Percentiles rank a stretch among this genome's conserved stretches.
Conservation (phyloP, 1,284 basidiomycete genomes). For the Ganoderma sinense region DNA sequence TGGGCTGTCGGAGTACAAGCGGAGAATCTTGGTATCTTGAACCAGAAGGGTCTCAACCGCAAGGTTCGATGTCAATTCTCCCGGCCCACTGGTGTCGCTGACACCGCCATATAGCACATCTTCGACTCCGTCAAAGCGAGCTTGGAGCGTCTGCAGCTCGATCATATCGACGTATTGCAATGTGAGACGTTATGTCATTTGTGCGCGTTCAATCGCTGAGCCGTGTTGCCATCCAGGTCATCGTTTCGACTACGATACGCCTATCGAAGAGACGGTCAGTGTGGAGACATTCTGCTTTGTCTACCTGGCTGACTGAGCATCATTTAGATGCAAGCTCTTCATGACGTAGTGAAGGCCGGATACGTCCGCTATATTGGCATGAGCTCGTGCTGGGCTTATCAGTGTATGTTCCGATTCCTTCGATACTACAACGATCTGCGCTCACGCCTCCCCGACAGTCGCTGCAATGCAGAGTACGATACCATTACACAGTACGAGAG, state of each 20-base stretch:
- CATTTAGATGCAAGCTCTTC: constrained; percentile 42
- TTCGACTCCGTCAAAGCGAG: constrained; percentile 53
- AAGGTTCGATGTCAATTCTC: constrained; percentile 30
- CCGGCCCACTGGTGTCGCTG: neutral
- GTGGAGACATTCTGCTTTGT: neutral
- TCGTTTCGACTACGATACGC: constrained; percentile 39
- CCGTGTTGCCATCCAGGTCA: constrained; percentile 28
- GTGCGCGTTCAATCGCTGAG: no score
- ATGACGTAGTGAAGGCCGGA: constrained; percentile 45
- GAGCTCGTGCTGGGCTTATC: constrained; percentile 44
- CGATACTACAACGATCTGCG: neutral
- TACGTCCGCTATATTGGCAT: constrained; percentile 48
- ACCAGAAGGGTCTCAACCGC: constrained; percentile 44
- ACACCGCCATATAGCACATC: constrained; percentile 44
- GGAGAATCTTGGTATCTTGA: constrained; percentile 38
- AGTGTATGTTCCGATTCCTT: constrained; percentile 33
- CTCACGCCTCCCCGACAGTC: constrained; percentile 22
- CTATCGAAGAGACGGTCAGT: constrained; percentile 39
- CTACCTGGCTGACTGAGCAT: neutral
- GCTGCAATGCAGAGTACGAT: constrained; percentile 37
- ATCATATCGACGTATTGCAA: constrained; percentile 54
- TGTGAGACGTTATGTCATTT: constrained; percentile 23
- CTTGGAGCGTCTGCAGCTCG: constrained; percentile 48
- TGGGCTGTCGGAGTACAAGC: constrained; percentile 9
- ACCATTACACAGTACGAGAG: neutral